Conservation (phyloP, 225 moss, liverwort and hornwort genomes). For the Asterella californica region DNA sequence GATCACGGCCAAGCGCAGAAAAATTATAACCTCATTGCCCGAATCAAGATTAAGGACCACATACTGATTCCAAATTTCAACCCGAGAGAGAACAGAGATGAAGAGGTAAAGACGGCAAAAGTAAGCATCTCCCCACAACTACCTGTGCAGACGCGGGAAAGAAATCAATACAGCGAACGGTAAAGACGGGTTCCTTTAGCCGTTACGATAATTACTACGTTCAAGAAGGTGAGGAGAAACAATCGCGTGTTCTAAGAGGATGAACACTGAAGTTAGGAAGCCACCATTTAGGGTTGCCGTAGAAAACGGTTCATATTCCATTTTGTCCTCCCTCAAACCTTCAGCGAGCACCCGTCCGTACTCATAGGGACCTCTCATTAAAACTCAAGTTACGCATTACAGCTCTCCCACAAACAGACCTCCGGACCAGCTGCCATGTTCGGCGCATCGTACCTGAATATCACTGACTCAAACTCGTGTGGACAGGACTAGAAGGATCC, state of each 20-base stretch:
- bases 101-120: no score
- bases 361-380: background rate
- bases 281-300: constrained; percentile 19
- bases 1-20: no score
- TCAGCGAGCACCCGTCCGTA: background rate
- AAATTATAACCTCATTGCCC: background rate
- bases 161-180: background rate
- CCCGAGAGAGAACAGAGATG: no score
- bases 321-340: background rate
- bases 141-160: background rate
- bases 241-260: background rate
- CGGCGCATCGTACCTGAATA: background rate
- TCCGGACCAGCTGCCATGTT: background rate
- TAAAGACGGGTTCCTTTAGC: background rate
- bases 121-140: background rate
- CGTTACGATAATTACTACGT: background rate
- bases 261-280: background rate
- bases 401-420: background rate
- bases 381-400: background rate
- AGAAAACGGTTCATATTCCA: constrained; percentile 15
- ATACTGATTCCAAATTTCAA: no score
- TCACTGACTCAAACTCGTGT: background rate
- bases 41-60: background rate
- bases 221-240: background rate
- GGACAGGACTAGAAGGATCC: background rate